phyloP scores from a whole-genome alignment of 2,329 filamentous ascomycete species.

The Chaetomiaceae sp. region DNA sequence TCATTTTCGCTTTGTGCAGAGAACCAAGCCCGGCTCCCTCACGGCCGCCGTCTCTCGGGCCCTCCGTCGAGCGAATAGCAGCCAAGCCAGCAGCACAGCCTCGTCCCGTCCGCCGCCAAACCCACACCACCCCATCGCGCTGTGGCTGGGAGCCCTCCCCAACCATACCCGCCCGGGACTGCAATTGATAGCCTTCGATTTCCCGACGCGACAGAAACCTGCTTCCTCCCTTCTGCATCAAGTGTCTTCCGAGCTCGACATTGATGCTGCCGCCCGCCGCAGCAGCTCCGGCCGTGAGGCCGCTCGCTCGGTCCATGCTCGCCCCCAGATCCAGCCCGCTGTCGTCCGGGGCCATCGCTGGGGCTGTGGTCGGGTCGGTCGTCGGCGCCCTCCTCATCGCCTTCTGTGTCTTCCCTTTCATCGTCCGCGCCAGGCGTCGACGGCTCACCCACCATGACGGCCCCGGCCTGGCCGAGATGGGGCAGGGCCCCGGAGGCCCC shows the following conservation, averaged over 20 bases:
- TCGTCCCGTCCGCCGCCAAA: constrained; percentile 4
- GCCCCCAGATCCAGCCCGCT: constrained; percentile 24
- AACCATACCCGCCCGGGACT: background rate
- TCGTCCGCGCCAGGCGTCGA: constrained; percentile 30
- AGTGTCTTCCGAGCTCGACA: background rate
- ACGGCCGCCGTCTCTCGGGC: background rate
- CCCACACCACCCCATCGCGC: background rate
- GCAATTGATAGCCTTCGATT: constrained; percentile 8
- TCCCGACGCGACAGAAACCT: background rate
- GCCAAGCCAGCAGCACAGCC: constrained; percentile 13
- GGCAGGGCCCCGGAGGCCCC: constrained; percentile 28
- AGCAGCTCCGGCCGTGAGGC: constrained; percentile 14
- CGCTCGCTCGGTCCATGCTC: constrained; percentile 23
- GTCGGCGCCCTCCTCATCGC: constrained; percentile 30
- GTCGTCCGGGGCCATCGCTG: constrained; percentile 33
- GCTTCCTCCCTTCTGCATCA: constrained; percentile 1
- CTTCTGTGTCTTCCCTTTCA: constrained; percentile 32
- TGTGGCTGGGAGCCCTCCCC: constrained; percentile 15
- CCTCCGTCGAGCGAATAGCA: constrained; percentile 8
- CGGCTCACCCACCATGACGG: constrained; percentile 25
- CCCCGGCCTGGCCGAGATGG: constrained; percentile 29
- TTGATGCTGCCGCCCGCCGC: constrained; percentile 13
- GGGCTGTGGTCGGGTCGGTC: constrained; percentile 33
- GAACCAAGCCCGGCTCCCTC: background rate
- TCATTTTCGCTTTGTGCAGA: background rate